Evolutionary conservation across 2,329 filamentous ascomycete species (phyloP).

Genomic region (Alternaria tenuissima): DNA sequence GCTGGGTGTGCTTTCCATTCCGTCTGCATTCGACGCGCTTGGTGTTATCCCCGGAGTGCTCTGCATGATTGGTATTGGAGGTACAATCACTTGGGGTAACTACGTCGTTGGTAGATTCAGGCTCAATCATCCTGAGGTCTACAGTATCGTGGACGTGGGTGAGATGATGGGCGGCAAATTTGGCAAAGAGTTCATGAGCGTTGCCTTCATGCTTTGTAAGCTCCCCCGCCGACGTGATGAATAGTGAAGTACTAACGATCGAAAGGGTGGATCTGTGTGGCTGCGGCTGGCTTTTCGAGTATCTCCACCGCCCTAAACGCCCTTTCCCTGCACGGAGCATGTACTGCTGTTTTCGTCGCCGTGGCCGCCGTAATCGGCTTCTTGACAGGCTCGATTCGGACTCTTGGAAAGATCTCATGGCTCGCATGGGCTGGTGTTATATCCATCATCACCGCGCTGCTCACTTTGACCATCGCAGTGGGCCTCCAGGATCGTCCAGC

Average conservation of each 20-base stretch:
- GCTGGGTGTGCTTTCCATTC: constrained; percentile 56
- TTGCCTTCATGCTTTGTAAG: not conserved
- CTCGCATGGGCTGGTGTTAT: constrained; percentile 22
- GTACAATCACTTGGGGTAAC: not conserved
- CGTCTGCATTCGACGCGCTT: constrained; percentile 54
- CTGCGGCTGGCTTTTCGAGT: constrained; percentile 9
- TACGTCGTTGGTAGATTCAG: not conserved
- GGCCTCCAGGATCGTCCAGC: constrained; percentile 27
- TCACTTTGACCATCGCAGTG: constrained; percentile 27
- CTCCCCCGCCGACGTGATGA: rapidly evolving
- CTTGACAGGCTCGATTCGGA: constrained; percentile 9
- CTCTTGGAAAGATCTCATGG: constrained; percentile 14
- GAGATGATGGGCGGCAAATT: not conserved
- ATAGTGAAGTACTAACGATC: not conserved
- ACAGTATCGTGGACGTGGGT: not conserved
- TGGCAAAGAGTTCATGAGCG: not conserved
- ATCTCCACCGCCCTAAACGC: constrained; percentile 34
- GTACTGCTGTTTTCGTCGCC: constrained; percentile 28
- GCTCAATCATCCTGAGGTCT: not conserved
- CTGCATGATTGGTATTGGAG: constrained; percentile 34
- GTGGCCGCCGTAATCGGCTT: constrained; percentile 38
- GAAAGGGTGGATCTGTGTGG: constrained; percentile 16
- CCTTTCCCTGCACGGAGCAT: constrained; percentile 60
- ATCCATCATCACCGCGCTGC: constrained; percentile 18
- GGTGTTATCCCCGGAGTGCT: constrained; percentile 60